phyloP scores from a whole-genome alignment of 768 basidiomycete species.

The Kwoniella shandongensis region DNA sequence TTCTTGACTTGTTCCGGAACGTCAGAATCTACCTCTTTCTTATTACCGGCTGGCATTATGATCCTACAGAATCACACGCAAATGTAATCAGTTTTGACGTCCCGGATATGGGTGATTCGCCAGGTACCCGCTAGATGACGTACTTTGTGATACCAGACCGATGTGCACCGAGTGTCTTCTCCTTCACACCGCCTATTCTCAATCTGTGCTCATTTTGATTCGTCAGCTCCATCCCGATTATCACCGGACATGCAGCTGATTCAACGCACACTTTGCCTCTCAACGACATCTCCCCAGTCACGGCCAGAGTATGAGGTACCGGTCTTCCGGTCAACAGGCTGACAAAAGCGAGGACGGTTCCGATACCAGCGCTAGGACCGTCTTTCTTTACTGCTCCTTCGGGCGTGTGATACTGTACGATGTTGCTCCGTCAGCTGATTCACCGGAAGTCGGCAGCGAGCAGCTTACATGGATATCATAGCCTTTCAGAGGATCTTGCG shows the following conservation, averaged over 20 bases:
- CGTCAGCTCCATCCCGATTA: neutral
- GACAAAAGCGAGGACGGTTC: conserved; percentile 85
- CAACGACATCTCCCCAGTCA: conserved; percentile 88
- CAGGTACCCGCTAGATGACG: conserved; percentile 8
- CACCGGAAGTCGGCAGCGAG: too few relatives aligned
- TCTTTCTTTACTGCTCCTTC: conserved; percentile 91
- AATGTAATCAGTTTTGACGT: neutral
- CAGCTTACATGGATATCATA: conserved; percentile 69
- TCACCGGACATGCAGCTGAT: neutral
- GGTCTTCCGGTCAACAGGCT: conserved; percentile 76
- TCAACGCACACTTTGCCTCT: conserved; percentile 39
- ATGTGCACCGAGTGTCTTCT: conserved; percentile 81
- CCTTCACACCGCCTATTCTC: conserved; percentile 78
- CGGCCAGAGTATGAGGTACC: conserved; percentile 71
- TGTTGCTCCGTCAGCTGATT: too few relatives aligned
- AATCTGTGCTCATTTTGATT: conserved; percentile 58
- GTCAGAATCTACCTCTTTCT: conserved; percentile 84
- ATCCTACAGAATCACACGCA: conserved; percentile 63
- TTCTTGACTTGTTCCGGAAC: conserved; percentile 65
- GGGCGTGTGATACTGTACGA: conserved; percentile 55
- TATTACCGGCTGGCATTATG: conserved; percentile 78
- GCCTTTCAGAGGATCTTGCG: conserved; percentile 59
- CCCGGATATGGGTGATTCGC: neutral
- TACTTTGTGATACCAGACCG: conserved; percentile 68
- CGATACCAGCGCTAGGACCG: conserved; percentile 85